Conservation (phyloP, 805 yeast genomes). For the Debaryomyces hansenii region DNA sequence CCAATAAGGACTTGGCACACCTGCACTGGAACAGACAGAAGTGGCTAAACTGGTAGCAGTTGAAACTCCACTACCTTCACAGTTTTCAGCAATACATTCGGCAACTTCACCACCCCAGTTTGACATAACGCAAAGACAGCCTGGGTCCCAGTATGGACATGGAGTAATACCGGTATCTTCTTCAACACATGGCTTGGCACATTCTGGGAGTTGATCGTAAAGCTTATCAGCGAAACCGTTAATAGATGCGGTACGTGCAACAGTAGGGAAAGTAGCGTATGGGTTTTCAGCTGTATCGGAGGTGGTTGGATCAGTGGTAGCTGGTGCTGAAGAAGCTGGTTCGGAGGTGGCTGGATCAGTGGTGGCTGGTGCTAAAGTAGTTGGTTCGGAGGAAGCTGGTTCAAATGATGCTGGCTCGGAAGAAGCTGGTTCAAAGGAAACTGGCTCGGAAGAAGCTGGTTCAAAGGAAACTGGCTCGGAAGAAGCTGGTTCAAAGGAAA, state of each 20-base stretch:
- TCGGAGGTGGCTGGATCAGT: not conserved
- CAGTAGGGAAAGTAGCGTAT: constrained; percentile 33
- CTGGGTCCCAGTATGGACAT: constrained; percentile 49
- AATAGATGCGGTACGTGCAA: constrained; percentile 39
- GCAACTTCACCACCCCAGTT: constrained; percentile 33
- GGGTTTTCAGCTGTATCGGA: constrained; percentile 14
- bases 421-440: not conserved
- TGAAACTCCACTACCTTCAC: constrained; percentile 31
- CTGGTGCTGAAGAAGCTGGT: no score
- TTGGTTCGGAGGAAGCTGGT: no score
- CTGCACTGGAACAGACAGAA: constrained; percentile 32
- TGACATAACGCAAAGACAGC: constrained; percentile 45
- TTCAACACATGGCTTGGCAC: constrained; percentile 37
- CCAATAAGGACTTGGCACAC: constrained; percentile 37
- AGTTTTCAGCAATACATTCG: constrained; percentile 38
- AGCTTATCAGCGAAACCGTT: constrained; percentile 44
- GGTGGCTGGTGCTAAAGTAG: constrained; percentile 7
- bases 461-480: not conserved
- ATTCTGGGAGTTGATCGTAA: constrained; percentile 29
- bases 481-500: no score
- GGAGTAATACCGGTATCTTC: constrained; percentile 35
- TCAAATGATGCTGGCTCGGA: constrained; percentile 4
- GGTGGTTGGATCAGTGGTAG: not conserved
- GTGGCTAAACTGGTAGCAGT: constrained; percentile 28
- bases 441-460: not conserved